Conservation (phyloP, 2,329 filamentous ascomycete species). For the Aplosporella prunicola region DNA sequence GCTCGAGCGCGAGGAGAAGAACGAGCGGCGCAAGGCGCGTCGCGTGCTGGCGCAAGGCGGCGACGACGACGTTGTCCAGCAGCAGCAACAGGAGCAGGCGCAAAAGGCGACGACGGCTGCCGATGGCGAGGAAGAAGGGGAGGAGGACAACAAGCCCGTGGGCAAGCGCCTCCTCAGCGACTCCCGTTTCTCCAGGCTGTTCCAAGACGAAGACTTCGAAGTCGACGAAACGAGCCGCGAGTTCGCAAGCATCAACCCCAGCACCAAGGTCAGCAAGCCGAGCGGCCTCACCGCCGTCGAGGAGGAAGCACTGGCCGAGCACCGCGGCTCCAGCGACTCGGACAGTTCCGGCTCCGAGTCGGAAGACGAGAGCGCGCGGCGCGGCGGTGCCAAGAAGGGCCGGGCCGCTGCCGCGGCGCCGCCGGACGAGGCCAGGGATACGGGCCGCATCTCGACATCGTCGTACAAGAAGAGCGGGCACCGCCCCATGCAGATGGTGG, state of each 20-base stretch:
- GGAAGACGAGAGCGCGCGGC: constrained; percentile 25
- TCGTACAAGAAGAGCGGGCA: constrained; percentile 52
- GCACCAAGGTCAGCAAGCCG: constrained; percentile 46
- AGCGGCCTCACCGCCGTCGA: constrained; percentile 50
- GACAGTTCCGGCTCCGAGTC: constrained; percentile 25
- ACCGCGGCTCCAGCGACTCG: constrained; percentile 26
- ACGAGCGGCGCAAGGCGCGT: constrained; percentile 37
- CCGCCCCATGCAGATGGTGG: constrained; percentile 41
- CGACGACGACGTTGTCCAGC: constrained; percentile 40
- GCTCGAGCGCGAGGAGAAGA: constrained; percentile 61
- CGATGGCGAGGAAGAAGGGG: constrained; percentile 41
- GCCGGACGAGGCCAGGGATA: constrained; percentile 24
- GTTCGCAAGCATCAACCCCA: constrained; percentile 83
- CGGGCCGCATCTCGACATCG: constrained; percentile 54
- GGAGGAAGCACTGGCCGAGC: constrained; percentile 45
- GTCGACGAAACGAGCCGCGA: constrained; percentile 85
- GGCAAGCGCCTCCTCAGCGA: constrained; percentile 59
- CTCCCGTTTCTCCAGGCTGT: constrained; percentile 76
- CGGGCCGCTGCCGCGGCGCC: constrained; percentile 13
- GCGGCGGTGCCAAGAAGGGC: constrained; percentile 11
- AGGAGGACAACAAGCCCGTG: constrained; percentile 29
- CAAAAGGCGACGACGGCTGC: constrained; percentile 4
- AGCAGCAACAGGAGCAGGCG: constrained; percentile 24
- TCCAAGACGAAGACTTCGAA: constrained; percentile 85
- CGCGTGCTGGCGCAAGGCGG: constrained; percentile 49